Percentiles rank a stretch among this genome's conserved stretches.
Conservation (phyloP, 352 stramenopile species). For the Phytophthora chlamydospora region DNA sequence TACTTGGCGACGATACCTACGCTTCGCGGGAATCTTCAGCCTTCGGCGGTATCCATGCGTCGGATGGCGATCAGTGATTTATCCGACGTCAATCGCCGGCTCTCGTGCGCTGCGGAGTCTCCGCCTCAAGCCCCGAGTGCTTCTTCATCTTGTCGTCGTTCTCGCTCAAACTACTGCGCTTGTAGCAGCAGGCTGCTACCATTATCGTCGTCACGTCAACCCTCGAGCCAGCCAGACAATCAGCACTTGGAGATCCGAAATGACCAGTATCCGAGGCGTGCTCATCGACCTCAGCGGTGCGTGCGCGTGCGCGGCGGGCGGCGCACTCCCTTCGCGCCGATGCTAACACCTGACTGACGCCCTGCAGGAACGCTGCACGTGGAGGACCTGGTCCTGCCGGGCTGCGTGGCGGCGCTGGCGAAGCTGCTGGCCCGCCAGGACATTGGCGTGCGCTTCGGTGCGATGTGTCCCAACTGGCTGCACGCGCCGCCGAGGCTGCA, state of each 20-base stretch:
- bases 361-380: constrained; percentile 57
- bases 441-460: constrained; percentile 59
- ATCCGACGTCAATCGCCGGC: too few species aligned
- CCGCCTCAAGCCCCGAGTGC: too few species aligned
- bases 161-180: too few species aligned
- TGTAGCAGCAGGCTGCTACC: too few species aligned
- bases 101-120: too few species aligned
- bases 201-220: too few species aligned
- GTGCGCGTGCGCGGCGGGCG: constrained; percentile 16
- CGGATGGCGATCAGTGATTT: not conserved
- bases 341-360: not conserved
- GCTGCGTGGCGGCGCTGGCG: constrained; percentile 42
- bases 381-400: constrained; percentile 51
- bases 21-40: not conserved
- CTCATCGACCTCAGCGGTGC: constrained; percentile 64
- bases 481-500: too few species aligned
- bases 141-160: too few species aligned
- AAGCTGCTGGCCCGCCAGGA: constrained; percentile 38
- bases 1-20: too few species aligned
- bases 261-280: constrained; percentile 43
- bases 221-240: too few species aligned
- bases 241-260: not conserved
- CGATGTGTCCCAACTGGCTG: not conserved
- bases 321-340: not conserved
- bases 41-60: constrained; percentile 3